Base-by-base conservation (phyloP, 768 basidiomycete species). In the Auricularia auricula-judae region DNA sequence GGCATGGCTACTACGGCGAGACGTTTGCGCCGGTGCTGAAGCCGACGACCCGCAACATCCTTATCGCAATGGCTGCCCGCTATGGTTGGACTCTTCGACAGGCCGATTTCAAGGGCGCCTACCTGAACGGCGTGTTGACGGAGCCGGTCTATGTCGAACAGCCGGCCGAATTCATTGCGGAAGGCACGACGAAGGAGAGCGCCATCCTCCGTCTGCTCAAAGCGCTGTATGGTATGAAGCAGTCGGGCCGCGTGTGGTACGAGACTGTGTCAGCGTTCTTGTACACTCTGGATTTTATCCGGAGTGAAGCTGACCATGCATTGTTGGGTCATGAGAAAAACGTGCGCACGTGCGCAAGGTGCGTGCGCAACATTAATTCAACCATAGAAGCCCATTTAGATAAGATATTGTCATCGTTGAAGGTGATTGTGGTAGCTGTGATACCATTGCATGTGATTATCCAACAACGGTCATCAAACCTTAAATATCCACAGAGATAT, bases 21-120 rank as follows among this genome's bases (percentile, higher is more conserved):
- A 74, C 64, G 23, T 29, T 29, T 29, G 23, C 23, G 23, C 23
- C 23, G 23, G 23, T 29, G 23, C 23, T 29, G 23, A 65, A 65
- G 36, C 42, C 66, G n/a, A 61, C 61, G 1, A 76, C 78, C 0
- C 72, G 78, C 59, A 67, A 72, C 0, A 68, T 75, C 3, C 67
- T 81, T 1, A 68, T 78, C 0, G 76, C 78, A 23, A 64, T 80
- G 3, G 77, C 75, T 0, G 76, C 76, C 0, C 3, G 63, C 0
- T 56, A 72, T 0, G 74, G 72, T 36, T 81, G 75, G 76, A 75
- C 76, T 14, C 67, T 76, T 1, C 68, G 74, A 7, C 77, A 80
- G 44, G 70, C 78, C 3, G 76, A 80, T 66, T 70, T 80, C 36
- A 78, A 77, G 39, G 77, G 74, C 0, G 76, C 78, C 0, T 80